Percentiles rank a stretch among this genome's conserved stretches.
These are phyloP conservation scores for Phytophthora idaei DNA, from an alignment of 352 stramenopile genomes.

Conservation along the genomic window DNA sequence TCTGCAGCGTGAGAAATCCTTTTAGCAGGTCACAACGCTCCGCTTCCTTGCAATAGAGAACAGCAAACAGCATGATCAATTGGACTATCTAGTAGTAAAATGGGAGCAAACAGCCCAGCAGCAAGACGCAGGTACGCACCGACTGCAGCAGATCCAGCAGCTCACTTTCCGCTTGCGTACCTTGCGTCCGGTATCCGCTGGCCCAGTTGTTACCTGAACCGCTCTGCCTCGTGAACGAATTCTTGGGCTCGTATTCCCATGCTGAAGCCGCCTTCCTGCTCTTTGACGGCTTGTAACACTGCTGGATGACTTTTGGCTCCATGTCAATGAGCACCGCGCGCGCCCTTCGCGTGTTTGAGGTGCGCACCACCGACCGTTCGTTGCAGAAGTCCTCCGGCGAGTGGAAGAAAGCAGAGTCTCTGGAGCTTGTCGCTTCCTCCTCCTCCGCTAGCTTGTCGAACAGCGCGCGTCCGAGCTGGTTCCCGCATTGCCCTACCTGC, in stretches of 20 bases:
- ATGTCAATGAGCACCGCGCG: conserved; percentile 84
- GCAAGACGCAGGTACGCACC: conserved; percentile 20
- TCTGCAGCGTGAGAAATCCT: conserved; percentile 83
- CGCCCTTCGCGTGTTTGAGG: conserved; percentile 23
- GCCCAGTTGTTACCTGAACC: conserved; percentile 87
- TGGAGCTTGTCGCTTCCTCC: conserved; percentile 1
- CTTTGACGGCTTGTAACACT: conserved; percentile 37
- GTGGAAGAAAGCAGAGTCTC: conserved; percentile 45
- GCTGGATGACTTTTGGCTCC: conserved; percentile 80
- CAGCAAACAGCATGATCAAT: neutral
- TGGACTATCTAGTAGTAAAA: no score
- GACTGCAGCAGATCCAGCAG: conserved; percentile 60
- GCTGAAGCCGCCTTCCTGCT: neutral
- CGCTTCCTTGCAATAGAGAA: conserved; percentile 48
- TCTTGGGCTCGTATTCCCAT: conserved; percentile 56
- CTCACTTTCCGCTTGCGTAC: conserved; percentile 41
- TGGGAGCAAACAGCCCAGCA: no score
- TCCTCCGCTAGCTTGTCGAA: conserved; percentile 68
- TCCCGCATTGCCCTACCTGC: conserved; percentile 82
- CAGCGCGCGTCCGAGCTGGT: conserved; percentile 68
- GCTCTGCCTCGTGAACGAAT: conserved; percentile 63
- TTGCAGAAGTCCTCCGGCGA: conserved; percentile 11
- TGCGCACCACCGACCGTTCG: conserved; percentile 34
- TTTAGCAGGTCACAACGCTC: conserved; percentile 73
- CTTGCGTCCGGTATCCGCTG: conserved; percentile 63